Evolutionary conservation across 116 monocot species (phyloP).

Genomic region (Papilionanthe hybrid): DNA sequence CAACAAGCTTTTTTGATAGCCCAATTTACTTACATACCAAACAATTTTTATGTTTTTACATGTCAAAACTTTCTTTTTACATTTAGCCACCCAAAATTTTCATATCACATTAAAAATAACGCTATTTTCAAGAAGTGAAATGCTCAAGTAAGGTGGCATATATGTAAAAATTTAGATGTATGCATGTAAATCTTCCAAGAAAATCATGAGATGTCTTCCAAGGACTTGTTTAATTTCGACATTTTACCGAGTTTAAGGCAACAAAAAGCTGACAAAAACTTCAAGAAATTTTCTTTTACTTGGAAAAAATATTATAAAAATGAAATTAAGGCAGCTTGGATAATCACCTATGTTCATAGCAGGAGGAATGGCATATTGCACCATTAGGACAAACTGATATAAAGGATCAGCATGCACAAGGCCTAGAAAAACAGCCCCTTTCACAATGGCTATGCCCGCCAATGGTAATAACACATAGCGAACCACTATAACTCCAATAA

Average conservation of each 20-base stretch:
- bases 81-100: too few relatives aligned
- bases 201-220: not conserved
- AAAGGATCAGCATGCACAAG: slow-evolving; percentile 45
- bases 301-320: too few relatives aligned
- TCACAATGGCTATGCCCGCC: slow-evolving; percentile 34
- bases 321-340: not conserved
- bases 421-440: slow-evolving; percentile 27
- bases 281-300: too few relatives aligned
- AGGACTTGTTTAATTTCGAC: not conserved
- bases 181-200: too few relatives aligned
- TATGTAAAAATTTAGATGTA: too few relatives aligned
- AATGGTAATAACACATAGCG: slow-evolving; percentile 38
- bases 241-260: not conserved
- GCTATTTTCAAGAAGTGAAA: too few relatives aligned
- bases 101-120: too few relatives aligned
- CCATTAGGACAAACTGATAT: slow-evolving; percentile 49
- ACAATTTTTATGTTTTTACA: too few relatives aligned
- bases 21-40: too few relatives aligned
- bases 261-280: not conserved
- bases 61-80: too few relatives aligned
- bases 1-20: too few relatives aligned
- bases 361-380: slow-evolving; percentile 52
- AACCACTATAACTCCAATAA: slow-evolving; percentile 35
- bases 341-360: slow-evolving; percentile 53
- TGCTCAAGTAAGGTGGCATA: too few relatives aligned